Evolutionary conservation across 2,329 filamentous ascomycete genomes (phyloP), one percentile per base, ranked within the genome.

Genomic region (Calcarisporium arbuscula): DNA sequence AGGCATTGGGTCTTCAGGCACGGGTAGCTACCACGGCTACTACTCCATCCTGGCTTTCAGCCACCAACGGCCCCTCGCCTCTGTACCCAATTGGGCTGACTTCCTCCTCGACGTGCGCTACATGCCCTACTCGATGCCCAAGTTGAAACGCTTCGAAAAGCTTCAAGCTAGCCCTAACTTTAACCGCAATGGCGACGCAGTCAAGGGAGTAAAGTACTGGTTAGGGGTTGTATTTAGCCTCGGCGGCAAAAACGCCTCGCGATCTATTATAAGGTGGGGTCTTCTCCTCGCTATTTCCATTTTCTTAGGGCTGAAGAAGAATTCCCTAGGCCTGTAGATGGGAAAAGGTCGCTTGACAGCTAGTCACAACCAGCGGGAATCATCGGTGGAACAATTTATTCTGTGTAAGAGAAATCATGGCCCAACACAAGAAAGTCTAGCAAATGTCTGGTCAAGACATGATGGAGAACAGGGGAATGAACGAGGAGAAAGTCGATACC

Each of bases 101-200:
- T 43, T 61, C 25, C 51, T 87, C 40, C 63, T 90, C 46, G 70
- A 73, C 39, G 67, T 85, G 34, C 74, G 85, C 41, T 83, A 83
- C 61, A 73, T 79, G 62, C 79, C 79, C 4, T 82, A 79, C 57
- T 58, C 61, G 22, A 54, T 54, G 47, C 51, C 48, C 12, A 57
- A 72, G 42, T 61, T 77, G 38, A 55, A 59, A 28, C 58, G 66
- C 30, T 58, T 72, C 41, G 48, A 62, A 31, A 53, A 57, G 28
- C 53, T 74, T 45, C 62, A 64, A 32, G 46, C 48, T 15, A 70
- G 64, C 52, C 74, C 77, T 42, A 67, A 77, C 56, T 83, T 83
- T 52, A 74, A 80, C 55, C 73, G 80, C 47, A 57, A 71, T 37
- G 77, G 78, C 43, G 65, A 64, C 21, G 61, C 67, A 36, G 52